phyloP scores from a whole-genome alignment of 163 green algal species.

The Scenedesmus sp. region DNA sequence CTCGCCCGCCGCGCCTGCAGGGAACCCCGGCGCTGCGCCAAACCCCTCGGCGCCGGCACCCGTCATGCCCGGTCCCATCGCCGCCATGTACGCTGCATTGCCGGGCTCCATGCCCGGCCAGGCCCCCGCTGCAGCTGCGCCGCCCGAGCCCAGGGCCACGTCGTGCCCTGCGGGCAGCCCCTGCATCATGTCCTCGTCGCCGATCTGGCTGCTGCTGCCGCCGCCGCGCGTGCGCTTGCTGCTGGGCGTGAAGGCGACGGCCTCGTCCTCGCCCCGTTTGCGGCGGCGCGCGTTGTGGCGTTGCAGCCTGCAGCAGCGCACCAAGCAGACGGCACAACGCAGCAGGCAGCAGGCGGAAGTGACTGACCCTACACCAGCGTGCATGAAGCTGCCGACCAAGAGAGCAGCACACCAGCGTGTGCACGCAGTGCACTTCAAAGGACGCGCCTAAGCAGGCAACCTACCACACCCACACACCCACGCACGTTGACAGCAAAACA shows the following conservation, averaged over 20 bases:
- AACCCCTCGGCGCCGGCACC: not conserved
- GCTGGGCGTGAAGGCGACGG: slow-evolving; percentile 11
- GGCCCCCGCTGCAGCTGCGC: not conserved
- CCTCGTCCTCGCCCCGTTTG: slow-evolving; percentile 61
- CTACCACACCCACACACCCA: too few relatives aligned
- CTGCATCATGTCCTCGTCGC: slow-evolving; percentile 31
- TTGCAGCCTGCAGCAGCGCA: slow-evolving; percentile 66
- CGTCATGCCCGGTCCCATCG: not conserved
- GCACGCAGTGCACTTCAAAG: not conserved
- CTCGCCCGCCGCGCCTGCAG: not conserved
- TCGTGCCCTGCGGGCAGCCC: not conserved
- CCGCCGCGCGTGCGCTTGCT: slow-evolving; percentile 34
- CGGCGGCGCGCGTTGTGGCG: slow-evolving; percentile 84
- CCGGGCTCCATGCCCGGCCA: not conserved
- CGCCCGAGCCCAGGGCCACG: not conserved
- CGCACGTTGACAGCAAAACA: too few relatives aligned
- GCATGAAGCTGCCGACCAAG: too few relatives aligned
- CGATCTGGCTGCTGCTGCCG: slow-evolving; percentile 13
- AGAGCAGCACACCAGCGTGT: not conserved
- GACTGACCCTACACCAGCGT: too few relatives aligned
- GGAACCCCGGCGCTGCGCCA: too few relatives aligned
- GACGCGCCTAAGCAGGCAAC: too few relatives aligned
- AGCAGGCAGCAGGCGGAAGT: not conserved
- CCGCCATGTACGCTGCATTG: slow-evolving; percentile 43
- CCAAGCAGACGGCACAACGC: not conserved